Conservation (phyloP, 805 yeast species). For the Ogataea nitratoaversa region DNA sequence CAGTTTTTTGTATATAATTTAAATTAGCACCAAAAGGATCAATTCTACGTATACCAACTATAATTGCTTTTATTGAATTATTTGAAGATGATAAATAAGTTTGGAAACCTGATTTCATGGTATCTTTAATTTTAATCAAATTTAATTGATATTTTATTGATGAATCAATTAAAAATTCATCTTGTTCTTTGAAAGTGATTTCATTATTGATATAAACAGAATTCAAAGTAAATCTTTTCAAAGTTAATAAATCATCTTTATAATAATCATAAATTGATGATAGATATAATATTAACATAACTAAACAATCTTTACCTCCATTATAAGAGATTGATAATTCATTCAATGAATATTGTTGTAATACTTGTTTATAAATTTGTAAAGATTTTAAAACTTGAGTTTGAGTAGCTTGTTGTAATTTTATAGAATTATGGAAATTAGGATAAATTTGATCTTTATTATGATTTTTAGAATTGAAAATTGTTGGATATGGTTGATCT, state of each 20-base stretch:
- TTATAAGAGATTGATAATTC: slow-evolving; percentile 81
- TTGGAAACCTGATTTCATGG: slow-evolving; percentile 65
- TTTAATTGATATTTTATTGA: slow-evolving; percentile 52
- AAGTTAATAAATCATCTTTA: slow-evolving; percentile 10
- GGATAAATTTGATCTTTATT: slow-evolving; percentile 10
- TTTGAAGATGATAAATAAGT: slow-evolving; percentile 22
- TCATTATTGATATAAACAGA: slow-evolving; percentile 76
- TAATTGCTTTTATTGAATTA: slow-evolving; percentile 54
- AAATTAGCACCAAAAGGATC: slow-evolving; percentile 78
- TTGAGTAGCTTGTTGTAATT: slow-evolving; percentile 21
- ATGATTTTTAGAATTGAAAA: slow-evolving; percentile 1
- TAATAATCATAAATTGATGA: slow-evolving; percentile 40
- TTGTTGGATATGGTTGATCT: slow-evolving; percentile 8
- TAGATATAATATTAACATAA: slow-evolving; percentile 71
- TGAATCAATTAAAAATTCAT: slow-evolving; percentile 58
- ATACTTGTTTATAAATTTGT: slow-evolving; percentile 13
- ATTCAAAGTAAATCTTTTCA: slow-evolving; percentile 26
- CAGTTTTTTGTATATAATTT: slow-evolving; percentile 65
- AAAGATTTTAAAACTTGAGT: slow-evolving; percentile 21
- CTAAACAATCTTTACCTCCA: slow-evolving; percentile 97
- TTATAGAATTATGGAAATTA: slow-evolving; percentile 9
- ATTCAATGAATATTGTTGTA: slow-evolving; percentile 26
- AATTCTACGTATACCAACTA: slow-evolving; percentile 83
- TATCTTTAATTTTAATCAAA: slow-evolving; percentile 37
- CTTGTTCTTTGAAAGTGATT: slow-evolving; percentile 65